Evolutionary conservation across 2,329 filamentous ascomycete genomes (phyloP), one percentile per base, ranked within the genome.

Genomic region (Ophiosphaerella korrae): DNA sequence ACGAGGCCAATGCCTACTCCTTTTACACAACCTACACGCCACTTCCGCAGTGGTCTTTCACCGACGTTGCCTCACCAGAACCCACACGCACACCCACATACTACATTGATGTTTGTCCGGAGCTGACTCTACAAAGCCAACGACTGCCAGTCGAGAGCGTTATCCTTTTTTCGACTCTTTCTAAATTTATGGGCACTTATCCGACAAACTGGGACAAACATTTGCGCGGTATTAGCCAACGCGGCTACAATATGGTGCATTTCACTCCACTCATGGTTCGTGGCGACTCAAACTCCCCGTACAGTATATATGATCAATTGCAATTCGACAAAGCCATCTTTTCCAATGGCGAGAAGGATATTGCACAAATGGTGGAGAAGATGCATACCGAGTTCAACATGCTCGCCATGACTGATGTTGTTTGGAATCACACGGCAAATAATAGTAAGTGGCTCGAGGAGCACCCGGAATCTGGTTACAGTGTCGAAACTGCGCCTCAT

Each of bases 191-290:
- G 90, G 94, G 94, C 56, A 87, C 88, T 68, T 96, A 94, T 69
- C 91, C 93, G 0, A 81, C 81, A 13, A 90, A 96, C 66, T 99
- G 93, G 92, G 86, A 97, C 70, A 88, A 85, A 44, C 93, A 97
- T 72, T 78, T 99, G 50, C 82, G 84, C 49, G 92, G 94, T 24
- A 96, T 99, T 71, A 89, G 90, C 71, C 85, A 89, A 66, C 84
- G 94, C 54, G 92, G 92, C 39, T 99, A 99, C 81, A 99, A 99
- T 77, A 97, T 97, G 92, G 86, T 99, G 53, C 94, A 99, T 74
- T 99, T 99, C 74, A 97, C 94, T 2, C 94, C 94, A 8, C 80
- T 99, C 60, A 94, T 96, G 81, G 82, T 88, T 51, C 87, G 94
- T 52, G 94, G 94, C 50, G 82, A 81, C 38, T 99, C 94, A 45